Conservation (phyloP, 2,329 filamentous ascomycete species). For the Penicillium sp. region DNA sequence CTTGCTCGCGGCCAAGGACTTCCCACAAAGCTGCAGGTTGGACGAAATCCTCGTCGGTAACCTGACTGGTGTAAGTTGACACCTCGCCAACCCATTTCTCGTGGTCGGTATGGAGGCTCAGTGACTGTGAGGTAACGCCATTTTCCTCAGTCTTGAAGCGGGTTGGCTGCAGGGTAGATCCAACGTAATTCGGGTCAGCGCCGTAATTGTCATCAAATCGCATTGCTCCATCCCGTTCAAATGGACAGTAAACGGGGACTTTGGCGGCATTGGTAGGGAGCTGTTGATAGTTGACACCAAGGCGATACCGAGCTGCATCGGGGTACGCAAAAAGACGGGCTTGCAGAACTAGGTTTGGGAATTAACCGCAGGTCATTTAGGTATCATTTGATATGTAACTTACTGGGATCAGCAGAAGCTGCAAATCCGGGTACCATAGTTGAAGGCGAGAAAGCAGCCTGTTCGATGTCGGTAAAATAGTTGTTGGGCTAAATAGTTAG, state of each 20-base stretch:
- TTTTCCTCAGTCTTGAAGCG: no score
- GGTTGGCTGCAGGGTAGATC: no score
- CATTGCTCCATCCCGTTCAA: background rate
- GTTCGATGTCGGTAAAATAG: background rate
- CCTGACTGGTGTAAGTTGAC: no score
- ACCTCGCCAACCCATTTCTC: no score
- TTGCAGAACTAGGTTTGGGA: background rate
- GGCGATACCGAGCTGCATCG: background rate
- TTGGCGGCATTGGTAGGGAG: background rate
- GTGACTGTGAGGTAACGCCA: no score
- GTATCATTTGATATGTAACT: background rate
- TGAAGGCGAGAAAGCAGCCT: background rate
- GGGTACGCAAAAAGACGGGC: background rate
- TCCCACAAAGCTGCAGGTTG: no score
- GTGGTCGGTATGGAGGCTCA: no score
- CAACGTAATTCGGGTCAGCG: background rate
- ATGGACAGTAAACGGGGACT: background rate
- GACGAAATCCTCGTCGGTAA: no score
- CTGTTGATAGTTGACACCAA: background rate
- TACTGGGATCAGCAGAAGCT: background rate
- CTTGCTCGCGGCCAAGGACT: no score
- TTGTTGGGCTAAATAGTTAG: no score
- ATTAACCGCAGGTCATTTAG: no score
- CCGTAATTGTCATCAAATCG: background rate
- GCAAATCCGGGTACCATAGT: background rate